Base-by-base conservation (phyloP, 1,284 basidiomycete species). In the Ustilago cynodontis region DNA sequence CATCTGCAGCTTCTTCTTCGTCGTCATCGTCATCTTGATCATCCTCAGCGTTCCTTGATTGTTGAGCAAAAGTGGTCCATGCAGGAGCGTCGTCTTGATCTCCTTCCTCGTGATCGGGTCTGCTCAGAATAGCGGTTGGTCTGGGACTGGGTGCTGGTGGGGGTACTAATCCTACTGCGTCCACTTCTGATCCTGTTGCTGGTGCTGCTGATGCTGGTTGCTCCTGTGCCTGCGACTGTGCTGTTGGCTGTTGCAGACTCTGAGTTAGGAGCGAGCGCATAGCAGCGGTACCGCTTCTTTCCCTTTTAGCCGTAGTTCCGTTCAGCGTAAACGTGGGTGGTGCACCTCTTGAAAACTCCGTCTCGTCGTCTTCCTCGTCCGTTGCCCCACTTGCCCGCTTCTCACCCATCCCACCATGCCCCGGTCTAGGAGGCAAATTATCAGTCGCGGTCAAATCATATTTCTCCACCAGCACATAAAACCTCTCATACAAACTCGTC, bases 401-500 rank as follows among this genome's bases (percentile, higher is more conserved):
- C 31, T 20, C 43, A 29, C 22, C n/a, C n/a, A n/a, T n/a, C n/a
- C n/a, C 24, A 16, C 37, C 55, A 11, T 60, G 59, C n/a, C 72
- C 59, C 3, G 60, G 61, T 8, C 64, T 54, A 2, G 76, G 76
- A 2, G 76, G 76, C 8, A 78, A 55, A 8, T 69, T 65, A 57
- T 78, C 76, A 16, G 76, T 78, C 0, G 68, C 68, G 0, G 68
- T 71, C 24, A 99, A 89, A 68, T 93, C 91, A 87, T 93, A 97
- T 80, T 90, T 90, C 67, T 90, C 89, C 11, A 92, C 92, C 64
- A 98, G 90, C 3, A 91, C 91, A 59, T 93, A 89, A 88, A 98
- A 98, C 72, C 95, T 92, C 31, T 92, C 92, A 82, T 98, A 98
- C 1, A 98, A 89, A 0, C 92, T 93, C 6, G 93, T 94, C 86